These are phyloP conservation scores for Parachlorella kessleri DNA, from an alignment of 139 green algal genomes.

Conservation along the genomic window DNA sequence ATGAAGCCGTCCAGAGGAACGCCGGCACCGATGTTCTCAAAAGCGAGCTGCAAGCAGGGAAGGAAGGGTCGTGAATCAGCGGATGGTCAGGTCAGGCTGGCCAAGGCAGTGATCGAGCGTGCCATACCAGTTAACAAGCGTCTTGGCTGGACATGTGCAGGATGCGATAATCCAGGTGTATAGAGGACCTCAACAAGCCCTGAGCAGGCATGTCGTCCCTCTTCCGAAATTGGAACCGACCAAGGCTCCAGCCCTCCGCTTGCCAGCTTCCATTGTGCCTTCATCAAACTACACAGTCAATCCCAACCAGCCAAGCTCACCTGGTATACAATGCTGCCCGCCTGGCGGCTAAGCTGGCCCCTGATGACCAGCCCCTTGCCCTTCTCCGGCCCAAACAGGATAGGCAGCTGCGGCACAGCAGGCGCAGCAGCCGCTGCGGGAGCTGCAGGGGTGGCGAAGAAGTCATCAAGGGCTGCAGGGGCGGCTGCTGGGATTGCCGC, in stretches of 20 bases:
- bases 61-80: too few relatives aligned
- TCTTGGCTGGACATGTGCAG: too few relatives aligned
- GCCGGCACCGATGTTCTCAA: slow-evolving; percentile 63
- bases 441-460: slow-evolving; percentile 2
- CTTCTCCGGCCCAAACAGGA: slow-evolving; percentile 70
- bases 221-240: too few relatives aligned
- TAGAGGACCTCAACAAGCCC: too few relatives aligned
- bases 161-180: too few relatives aligned
- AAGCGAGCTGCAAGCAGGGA: slow-evolving; percentile 69
- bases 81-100: too few relatives aligned
- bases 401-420: slow-evolving; percentile 41
- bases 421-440: slow-evolving; percentile 14
- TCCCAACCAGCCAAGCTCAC: slow-evolving; percentile 39
- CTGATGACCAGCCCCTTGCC: slow-evolving; percentile 81
- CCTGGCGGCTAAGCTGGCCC: slow-evolving; percentile 42
- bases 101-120: too few relatives aligned
- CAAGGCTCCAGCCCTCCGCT: too few relatives aligned
- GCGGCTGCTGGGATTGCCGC: slow-evolving; percentile 19
- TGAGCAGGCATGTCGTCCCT: too few relatives aligned
- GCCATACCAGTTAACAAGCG: too few relatives aligned
- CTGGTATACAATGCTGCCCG: slow-evolving; percentile 11
- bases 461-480: slow-evolving; percentile 4
- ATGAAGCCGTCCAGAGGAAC: slow-evolving; percentile 85
- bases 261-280: too few relatives aligned
- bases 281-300: too few relatives aligned